Conservation (phyloP, 768 basidiomycete species). For the Serpula lacrymans region DNA sequence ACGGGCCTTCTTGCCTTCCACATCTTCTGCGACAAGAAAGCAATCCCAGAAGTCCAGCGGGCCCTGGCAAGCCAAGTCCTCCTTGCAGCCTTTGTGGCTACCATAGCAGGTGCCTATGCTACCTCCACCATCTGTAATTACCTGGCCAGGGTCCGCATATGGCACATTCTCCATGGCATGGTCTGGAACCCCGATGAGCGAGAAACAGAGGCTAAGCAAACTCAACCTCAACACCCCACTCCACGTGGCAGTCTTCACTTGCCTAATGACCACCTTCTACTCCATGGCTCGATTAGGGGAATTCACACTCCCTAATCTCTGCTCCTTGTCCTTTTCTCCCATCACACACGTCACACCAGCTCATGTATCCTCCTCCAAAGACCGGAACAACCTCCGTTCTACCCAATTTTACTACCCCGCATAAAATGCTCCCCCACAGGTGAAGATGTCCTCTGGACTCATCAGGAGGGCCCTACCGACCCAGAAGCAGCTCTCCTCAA, state of each 20-base stretch:
- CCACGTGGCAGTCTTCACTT: constrained; percentile 34
- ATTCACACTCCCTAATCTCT: constrained; percentile 32
- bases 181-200: too few relatives aligned
- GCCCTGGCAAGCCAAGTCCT: constrained; percentile 4
- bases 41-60: neutral
- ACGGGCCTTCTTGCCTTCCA: constrained; percentile 24
- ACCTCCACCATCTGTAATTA: constrained; percentile 8
- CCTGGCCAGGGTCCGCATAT: constrained; percentile 13
- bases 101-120: constrained; percentile 2
- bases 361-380: constrained; percentile 13
- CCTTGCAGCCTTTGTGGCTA: constrained; percentile 7
- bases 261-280: constrained; percentile 38
- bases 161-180: too few relatives aligned
- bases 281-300: constrained; percentile 31
- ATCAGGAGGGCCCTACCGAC: constrained; percentile 23
- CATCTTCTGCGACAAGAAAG: constrained; percentile 17
- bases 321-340: constrained; percentile 28
- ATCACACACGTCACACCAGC: constrained; percentile 23
- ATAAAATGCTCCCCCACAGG: constrained; percentile 16
- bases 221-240: constrained; percentile 27
- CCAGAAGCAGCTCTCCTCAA: constrained; percentile 18
- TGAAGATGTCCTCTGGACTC: constrained; percentile 31
- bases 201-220: too few relatives aligned
- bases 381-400: constrained; percentile 19
- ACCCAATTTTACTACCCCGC: constrained; percentile 12